Base-by-base conservation (phyloP, 768 basidiomycete genomes). In the Calvatia gigantea region DNA sequence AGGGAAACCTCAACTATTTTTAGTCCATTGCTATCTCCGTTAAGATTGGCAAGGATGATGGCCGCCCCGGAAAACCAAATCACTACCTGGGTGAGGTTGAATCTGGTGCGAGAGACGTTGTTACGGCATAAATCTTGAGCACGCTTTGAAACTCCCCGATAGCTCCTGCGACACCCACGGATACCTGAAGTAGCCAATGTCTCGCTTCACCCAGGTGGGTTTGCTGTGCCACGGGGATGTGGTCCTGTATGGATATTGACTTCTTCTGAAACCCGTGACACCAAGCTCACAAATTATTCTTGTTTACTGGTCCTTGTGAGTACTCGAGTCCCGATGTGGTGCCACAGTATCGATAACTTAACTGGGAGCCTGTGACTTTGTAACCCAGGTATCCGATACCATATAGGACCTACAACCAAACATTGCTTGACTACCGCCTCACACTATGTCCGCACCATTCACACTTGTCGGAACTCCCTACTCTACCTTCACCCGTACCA, bases 401-500 rank as follows among this genome's bases (percentile, higher is more conserved):
- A 47, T 14, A 38, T 41, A n/a, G 14, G 14, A 27, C 37, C 25
- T 39, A 27, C 33, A 48, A 21, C 31, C 42, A 17, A 14, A 17
- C 15, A 17, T 25, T 37, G n/a, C 21, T 31, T 45, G 32, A 54
- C 15, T 17, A 39, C 29, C 11, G 29, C 45, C n/a, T 32, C 6
- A 35, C 6, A 41, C 19, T 19, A 54, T 52, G 51, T 49, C 58
- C 41, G 21, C 57, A 7, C 51, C 60, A 6, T 61, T 65, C 60
- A 69, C 69, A 14, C 47, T 72, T 39, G 58, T 70, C 44, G 70
- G 70, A 12, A 70, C 68, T 0, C 69, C 69, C 0, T 70, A 67
- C 62, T 72, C 70, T 1, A 69, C 70, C 12, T 72, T 72, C 53
- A 72, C 70, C 3, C 63, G 70, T 4, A 68, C 70, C 1, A 67